Base-by-base conservation (phyloP, 148 eudicot species). In the Chenopodium quinoa region DNA sequence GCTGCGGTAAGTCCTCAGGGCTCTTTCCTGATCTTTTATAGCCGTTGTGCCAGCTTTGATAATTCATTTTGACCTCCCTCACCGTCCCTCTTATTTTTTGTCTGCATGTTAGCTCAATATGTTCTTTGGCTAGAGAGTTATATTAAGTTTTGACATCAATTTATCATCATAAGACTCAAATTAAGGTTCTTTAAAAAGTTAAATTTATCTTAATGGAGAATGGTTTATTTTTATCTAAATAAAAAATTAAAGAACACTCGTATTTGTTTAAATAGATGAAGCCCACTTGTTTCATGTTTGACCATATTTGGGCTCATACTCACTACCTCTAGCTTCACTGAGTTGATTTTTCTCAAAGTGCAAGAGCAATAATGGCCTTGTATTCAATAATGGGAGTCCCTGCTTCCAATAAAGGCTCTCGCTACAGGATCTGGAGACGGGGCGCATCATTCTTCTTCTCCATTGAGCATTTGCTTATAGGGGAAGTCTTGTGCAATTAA, bases 1-100 rank as follows among this genome's bases (percentile, higher is more conserved):
- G 92, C 47, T 88, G 93, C 81, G 97, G 99, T 93, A 87, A 75
- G 95, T 83, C n/a, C 37, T 81, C 76, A 23, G 44, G 34, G 47
- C 66, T 73, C 48, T 76, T 81, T 73, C 50, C 25, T 68, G 47
- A 62, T 66, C 66, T 74, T 74, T 72, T 63, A 34, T 71, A 19
- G 12, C 32, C 20, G 8, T 70, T 76, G 22, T 60, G 40, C 75
- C 29, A 40, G 56, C 56, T 54, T 3, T 31, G 27, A 40, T 22
- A n/a, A 60, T 22, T 44, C 48, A 32, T 46, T 16, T 65, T 31
- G 17, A 17, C 13, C 20, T 29, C 40, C 25, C 52, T 16, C 66
- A 8, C 40, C 7, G 44, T 6, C 50, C 34, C 14, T 1, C 9
- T 27, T 46, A 4, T 3, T 13, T 50, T 52, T 2, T 34, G 17